A percentile compares a stretch with the other conserved stretches of the same genome.
phyloP scores from a whole-genome alignment of 164 flowering plant genomes.

The Vitis labrusca region DNA sequence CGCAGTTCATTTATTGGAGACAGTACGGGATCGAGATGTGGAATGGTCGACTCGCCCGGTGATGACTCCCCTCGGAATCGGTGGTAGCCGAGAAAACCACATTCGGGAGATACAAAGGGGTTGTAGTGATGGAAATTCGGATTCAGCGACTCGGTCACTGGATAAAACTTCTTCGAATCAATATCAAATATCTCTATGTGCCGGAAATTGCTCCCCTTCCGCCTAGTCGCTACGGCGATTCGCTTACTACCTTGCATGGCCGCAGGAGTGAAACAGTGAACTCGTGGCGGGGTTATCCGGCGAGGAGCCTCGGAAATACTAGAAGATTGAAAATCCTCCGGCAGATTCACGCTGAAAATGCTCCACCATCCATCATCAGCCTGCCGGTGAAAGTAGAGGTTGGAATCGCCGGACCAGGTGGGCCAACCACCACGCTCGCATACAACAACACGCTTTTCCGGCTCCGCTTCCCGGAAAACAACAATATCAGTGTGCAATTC shows the following conservation, averaged over 20 bases:
- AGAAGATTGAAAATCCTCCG: constrained; percentile 21
- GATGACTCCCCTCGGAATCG: constrained; percentile 70
- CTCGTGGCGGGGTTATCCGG: constrained; percentile 76
- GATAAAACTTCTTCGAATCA: constrained; percentile 35
- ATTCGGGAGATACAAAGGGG: constrained; percentile 74
- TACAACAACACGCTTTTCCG: constrained; percentile 38
- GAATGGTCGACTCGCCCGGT: constrained; percentile 45
- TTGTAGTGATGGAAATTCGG: constrained; percentile 75
- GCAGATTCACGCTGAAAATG: constrained; percentile 53
- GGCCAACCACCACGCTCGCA: constrained; percentile 83
- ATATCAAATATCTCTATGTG: constrained; percentile 76
- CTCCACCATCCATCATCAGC: constrained; percentile 97
- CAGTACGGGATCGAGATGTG: constrained; percentile 49
- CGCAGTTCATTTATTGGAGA: constrained; percentile 52
- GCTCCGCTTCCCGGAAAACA: constrained; percentile 56
- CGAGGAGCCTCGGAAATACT: constrained; percentile 15
- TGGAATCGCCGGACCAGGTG: constrained; percentile 74
- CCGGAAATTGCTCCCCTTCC: constrained; percentile 45
- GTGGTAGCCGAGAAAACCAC: constrained; percentile 67
- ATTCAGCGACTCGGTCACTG: constrained; percentile 56
- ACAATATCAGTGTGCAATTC: constrained; percentile 68
- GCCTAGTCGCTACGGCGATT: constrained; percentile 80
- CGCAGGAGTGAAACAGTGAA: constrained; percentile 84
- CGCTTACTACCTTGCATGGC: constrained; percentile 47
- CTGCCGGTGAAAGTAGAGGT: constrained; percentile 68